Base-by-base conservation (phyloP, 139 green algal species). In the Diplosphaera chodatii region DNA sequence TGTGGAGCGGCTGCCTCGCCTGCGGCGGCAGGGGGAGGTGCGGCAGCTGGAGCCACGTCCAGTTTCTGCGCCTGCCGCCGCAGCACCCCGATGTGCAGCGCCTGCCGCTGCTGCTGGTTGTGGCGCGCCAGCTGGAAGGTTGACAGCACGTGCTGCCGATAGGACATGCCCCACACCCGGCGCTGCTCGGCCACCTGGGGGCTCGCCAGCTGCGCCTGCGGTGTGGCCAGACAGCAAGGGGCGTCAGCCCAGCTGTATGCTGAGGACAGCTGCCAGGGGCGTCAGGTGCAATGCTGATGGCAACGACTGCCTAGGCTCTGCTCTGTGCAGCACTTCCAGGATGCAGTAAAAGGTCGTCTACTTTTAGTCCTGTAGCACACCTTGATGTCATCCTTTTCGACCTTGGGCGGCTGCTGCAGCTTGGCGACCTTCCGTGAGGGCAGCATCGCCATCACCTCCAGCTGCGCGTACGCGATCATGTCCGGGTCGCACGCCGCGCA, bases 391-490 rank as follows among this genome's bases (percentile, higher is more conserved):
- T 32, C 64, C 64, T 5, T 6, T 23, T 72, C 40, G 23, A 72
- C 67, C 23, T 30, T 21, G 23, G 67, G 33, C 2, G 67, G 67
- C 67, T 72, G 33, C 23, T 41, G 62, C 67, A 72, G 67, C 27
- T 72, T 72, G 67, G 67, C 40, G 25, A 64, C 62, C 27, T 30
- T 40, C 33, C 62, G 40, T 1, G 67, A 64, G 1, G 67, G 67
- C 27, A 72, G 67, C 67, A 72, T 72, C 1, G 37, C 37, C 67
- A 72, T 72, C 28, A 72, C 67, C 67, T 72, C 67, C 40, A 72
- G 28, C 67, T 72, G 67, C 25, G 27, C 67, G 18, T 72, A 72
- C 3, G 67, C 67, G 25, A 72, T 22, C 40, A 72, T 59, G 33
- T 62, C 62, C 40, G 59, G 67, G 67, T 72, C 62, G 2, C 67